Conservation (phyloP, 768 basidiomycete genomes). For the Galerina sulciceps region DNA sequence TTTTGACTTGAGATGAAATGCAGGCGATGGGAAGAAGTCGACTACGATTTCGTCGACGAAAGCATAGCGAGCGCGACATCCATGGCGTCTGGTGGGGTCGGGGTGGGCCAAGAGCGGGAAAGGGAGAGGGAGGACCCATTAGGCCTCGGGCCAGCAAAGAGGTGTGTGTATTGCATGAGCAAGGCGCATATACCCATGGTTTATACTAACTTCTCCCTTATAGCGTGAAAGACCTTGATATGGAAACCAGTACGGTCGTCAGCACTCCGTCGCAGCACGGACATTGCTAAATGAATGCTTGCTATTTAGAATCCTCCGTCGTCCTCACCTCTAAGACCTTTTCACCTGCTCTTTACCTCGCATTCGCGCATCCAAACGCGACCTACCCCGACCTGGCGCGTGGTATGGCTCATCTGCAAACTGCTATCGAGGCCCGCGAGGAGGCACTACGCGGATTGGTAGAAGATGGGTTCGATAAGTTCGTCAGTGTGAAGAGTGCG, state of each 20-base stretch:
- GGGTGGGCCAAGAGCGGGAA: constrained; percentile 46
- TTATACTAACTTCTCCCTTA: not conserved
- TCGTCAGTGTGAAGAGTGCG: constrained; percentile 94
- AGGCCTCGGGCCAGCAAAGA: constrained; percentile 60
- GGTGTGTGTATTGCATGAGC: constrained; percentile 32
- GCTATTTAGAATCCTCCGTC: constrained; percentile 67
- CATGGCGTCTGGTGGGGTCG: constrained; percentile 12
- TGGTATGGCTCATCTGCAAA: constrained; percentile 72
- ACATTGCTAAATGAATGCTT: not conserved
- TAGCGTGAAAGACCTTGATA: constrained; percentile 69
- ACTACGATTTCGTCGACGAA: constrained; percentile 61
- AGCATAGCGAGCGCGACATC: constrained; percentile 58
- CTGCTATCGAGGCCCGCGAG: constrained; percentile 84
- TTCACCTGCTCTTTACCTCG: constrained; percentile 91
- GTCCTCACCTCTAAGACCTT: constrained; percentile 91
- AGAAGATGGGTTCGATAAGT: constrained; percentile 96
- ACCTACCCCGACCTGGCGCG: constrained; percentile 86
- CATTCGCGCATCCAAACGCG: constrained; percentile 90
- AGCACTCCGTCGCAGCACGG: not conserved
- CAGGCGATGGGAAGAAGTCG: constrained; percentile 87
- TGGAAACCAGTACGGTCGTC: constrained; percentile 71
- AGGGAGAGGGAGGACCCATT: constrained; percentile 63
- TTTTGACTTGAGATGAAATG: not conserved
- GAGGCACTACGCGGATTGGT: constrained; percentile 93
- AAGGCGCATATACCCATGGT: not conserved